Evolutionary conservation across 2,329 filamentous ascomycete species (phyloP).

Genomic region (Pseudocercospora crystallina): DNA sequence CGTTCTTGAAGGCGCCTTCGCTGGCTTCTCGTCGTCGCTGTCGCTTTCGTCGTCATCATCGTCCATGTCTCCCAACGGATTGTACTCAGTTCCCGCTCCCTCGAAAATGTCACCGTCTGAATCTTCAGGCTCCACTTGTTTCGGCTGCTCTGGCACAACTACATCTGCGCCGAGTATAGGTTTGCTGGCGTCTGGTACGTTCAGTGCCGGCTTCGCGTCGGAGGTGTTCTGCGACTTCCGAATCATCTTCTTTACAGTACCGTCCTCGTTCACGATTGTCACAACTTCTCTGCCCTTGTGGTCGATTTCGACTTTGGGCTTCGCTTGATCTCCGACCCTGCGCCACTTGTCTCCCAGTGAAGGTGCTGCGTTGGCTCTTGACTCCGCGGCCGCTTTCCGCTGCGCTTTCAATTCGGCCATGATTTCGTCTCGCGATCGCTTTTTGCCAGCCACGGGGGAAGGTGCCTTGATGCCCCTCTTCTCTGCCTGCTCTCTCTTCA

Average conservation of each 20-base stretch:
- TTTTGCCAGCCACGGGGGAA: constrained; percentile 45
- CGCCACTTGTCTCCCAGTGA: constrained; percentile 40
- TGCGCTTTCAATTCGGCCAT: constrained; percentile 59
- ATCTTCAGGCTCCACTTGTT: constrained; percentile 28
- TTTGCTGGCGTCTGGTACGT: constrained; percentile 31
- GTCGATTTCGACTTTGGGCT: constrained; percentile 58
- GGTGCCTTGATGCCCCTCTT: constrained; percentile 53
- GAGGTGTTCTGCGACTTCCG: constrained; percentile 49
- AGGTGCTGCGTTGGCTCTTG: constrained; percentile 46
- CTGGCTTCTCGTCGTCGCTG: constrained; percentile 37
- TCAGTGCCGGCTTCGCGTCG: constrained; percentile 22
- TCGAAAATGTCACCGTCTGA: constrained; percentile 62
- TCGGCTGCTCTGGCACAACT: constrained; percentile 23
- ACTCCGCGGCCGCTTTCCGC: constrained; percentile 46
- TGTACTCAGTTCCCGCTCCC: constrained; percentile 59
- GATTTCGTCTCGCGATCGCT: constrained; percentile 59
- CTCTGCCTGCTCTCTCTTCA: constrained; percentile 58
- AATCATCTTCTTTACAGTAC: constrained; percentile 62
- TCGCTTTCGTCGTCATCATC: constrained; percentile 46
- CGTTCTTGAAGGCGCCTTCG: constrained; percentile 5
- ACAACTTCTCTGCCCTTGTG: constrained; percentile 58
- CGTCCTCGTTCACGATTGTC: constrained; percentile 58
- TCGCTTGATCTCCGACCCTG: constrained; percentile 49
- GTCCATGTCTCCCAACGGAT: constrained; percentile 56
- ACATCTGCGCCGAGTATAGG: constrained; percentile 36